These are phyloP conservation scores for Corylus avellana DNA, from an alignment of 306 rosid species.

Conservation along the genomic window DNA sequence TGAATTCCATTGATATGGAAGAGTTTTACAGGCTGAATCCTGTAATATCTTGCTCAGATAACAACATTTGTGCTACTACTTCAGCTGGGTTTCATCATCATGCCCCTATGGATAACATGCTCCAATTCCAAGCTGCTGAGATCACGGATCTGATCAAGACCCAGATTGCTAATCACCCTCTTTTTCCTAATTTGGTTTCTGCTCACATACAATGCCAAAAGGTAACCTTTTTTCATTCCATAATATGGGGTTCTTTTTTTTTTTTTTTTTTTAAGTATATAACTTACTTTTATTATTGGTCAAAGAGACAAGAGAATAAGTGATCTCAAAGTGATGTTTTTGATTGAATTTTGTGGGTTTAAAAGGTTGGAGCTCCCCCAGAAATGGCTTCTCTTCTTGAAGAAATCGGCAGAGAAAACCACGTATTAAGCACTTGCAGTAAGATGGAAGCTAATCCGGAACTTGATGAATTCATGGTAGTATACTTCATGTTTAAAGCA, in stretches of 20 bases:
- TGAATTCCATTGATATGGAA: conserved; percentile 15
- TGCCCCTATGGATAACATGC: conserved; percentile 31
- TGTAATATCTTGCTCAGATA: conserved; percentile 18
- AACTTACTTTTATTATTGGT: background rate
- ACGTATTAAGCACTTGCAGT: conserved; percentile 30
- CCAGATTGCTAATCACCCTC: conserved; percentile 80
- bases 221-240: conserved; percentile 29
- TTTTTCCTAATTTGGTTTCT: conserved; percentile 60
- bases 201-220: conserved; percentile 76
- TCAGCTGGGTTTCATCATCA: conserved; percentile 29
- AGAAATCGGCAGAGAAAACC: conserved; percentile 52
- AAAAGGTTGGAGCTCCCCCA: conserved; percentile 82
- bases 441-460: conserved; percentile 83
- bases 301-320: background rate
- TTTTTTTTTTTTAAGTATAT: background rate
- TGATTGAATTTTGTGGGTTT: conserved; percentile 8
- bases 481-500: background rate
- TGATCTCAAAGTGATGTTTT: background rate
- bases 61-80: conserved; percentile 13
- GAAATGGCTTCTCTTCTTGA: conserved; percentile 60
- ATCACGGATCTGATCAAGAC: conserved; percentile 56
- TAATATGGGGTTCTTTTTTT: background rate
- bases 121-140: conserved; percentile 27
- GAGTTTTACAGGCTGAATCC: conserved; percentile 19
- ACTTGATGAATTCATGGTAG: conserved; percentile 83